Evolutionary conservation across 2,329 filamentous ascomycete species (phyloP), one percentile per base, ranked within the genome.

Genomic region (Sclerotinia borealis): DNA sequence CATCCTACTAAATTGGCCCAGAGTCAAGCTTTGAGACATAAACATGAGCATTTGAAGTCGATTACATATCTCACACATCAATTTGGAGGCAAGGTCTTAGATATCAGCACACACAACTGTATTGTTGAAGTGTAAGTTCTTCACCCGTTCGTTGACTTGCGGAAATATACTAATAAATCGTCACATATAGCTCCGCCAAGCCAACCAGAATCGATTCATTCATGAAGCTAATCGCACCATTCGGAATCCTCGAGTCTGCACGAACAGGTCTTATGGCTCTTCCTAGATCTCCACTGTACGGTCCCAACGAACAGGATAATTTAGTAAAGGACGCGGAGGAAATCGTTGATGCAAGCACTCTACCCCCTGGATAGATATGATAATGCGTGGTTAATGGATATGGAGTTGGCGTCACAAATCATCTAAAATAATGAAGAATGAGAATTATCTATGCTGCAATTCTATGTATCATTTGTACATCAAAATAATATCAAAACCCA

Each of bases 101-200:
- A 99, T 77, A 98, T 99, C 72, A 96, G 92, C 81, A 97, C 91
- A 60, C 97, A 91, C 79, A 98, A 96, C 80, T 98, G 95, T 79
- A 98, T 98, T 76, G 93, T 99, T 65, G 95, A 99, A 79, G 78
- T 99, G 91, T 93, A 84, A 84, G 90, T 84, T 60, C 59, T 11
- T 19, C 25, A 2, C 22, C 31, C 39, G 5, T 49, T 17, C 31
- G 45, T 25, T 41, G 47, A 2, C 4, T 5, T 3, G 25, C 2
- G 31, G 5, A 45, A 10, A 22, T 9, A 22, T 54, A n/a, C 61
- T 45, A 63, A 66, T 74, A 61, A 67, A 60, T 27, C 11, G 19
- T n/a, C n/a, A 25, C 55, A 15, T 55, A 49, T 51, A 72, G 69
- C 45, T 96, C 92, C 61, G 95, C 95, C 65, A 99, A 99, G 79